These are phyloP conservation scores for Trichocomaceae sp. DNA, from an alignment of 2,329 filamentous ascomycete species.

Conservation along the genomic window DNA sequence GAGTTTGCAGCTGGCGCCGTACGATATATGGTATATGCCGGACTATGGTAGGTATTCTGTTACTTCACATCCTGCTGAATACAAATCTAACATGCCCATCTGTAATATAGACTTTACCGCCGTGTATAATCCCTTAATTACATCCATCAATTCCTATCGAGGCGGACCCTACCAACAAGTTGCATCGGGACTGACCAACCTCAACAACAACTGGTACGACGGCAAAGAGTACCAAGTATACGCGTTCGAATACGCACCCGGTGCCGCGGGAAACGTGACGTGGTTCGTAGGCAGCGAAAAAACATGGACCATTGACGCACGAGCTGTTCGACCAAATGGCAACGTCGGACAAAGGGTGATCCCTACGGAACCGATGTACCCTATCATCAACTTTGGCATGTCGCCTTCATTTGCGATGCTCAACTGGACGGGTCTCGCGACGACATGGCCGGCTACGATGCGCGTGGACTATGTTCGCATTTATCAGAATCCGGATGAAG, in stretches of 20 bases:
- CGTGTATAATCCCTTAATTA: constrained; percentile 55
- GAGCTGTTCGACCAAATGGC: constrained; percentile 59
- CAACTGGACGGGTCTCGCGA: constrained; percentile 50
- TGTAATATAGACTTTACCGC: constrained; percentile 58
- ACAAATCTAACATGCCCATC: neutral
- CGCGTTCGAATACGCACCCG: constrained; percentile 58
- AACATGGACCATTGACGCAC: constrained; percentile 57
- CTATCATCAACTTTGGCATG: constrained; percentile 67
- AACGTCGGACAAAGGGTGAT: constrained; percentile 61
- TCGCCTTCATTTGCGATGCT: constrained; percentile 58
- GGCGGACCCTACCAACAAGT: constrained; percentile 59
- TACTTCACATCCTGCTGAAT: neutral
- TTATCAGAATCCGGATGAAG: constrained; percentile 56
- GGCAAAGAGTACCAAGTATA: constrained; percentile 57
- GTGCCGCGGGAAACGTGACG: constrained; percentile 54
- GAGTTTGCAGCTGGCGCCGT: constrained; percentile 61
- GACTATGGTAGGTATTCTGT: constrained; percentile 42
- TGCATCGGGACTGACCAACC: constrained; percentile 53
- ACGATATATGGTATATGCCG: constrained; percentile 64
- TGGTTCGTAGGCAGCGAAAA: constrained; percentile 62
- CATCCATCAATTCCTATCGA: constrained; percentile 54
- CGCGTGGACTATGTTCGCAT: constrained; percentile 65
- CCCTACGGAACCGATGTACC: constrained; percentile 60
- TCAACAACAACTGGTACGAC: constrained; percentile 63
- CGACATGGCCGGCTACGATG: constrained; percentile 58